Evolutionary conservation across 2,329 filamentous ascomycete species (phyloP).

Genomic region (Aspergillus bombycis): DNA sequence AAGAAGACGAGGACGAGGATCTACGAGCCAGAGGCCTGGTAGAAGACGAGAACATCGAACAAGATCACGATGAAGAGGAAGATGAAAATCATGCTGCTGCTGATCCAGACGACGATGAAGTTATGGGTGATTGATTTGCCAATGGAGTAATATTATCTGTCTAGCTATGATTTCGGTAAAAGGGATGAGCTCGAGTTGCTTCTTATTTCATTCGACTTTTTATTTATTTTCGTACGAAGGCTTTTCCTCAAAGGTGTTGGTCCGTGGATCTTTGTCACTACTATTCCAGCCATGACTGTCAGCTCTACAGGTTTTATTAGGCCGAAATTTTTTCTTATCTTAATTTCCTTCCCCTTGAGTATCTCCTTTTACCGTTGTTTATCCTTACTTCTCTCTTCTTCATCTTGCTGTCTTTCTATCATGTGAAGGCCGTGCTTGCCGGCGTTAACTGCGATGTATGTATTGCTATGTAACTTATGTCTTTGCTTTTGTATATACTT

Average conservation of each 20-base stretch:
- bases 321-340: constrained; percentile 1
- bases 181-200: constrained; percentile 9
- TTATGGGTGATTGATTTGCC: constrained; percentile 45
- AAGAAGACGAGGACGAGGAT: constrained; percentile 46
- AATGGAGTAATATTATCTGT: constrained; percentile 5
- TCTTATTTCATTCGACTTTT: constrained; percentile 10
- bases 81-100: constrained; percentile 24
- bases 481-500: constrained; percentile 13
- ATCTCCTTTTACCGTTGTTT: neutral
- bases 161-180: constrained; percentile 8
- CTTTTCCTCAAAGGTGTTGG: neutral
- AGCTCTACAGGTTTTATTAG: constrained; percentile 13
- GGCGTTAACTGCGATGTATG: constrained; percentile 6
- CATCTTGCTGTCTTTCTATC: constrained; percentile 1
- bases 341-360: neutral
- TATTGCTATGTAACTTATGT: constrained; percentile 13
- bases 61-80: constrained; percentile 30
- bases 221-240: neutral
- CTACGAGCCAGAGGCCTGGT: constrained; percentile 39
- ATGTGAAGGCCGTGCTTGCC: neutral
- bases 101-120: constrained; percentile 43
- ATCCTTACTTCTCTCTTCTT: constrained; percentile 10
- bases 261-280: neutral
- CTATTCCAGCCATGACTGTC: neutral
- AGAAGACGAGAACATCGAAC: constrained; percentile 49